Evolutionary conservation across 345 rosid species (phyloP).

Genomic region (Brassica carinata): DNA sequence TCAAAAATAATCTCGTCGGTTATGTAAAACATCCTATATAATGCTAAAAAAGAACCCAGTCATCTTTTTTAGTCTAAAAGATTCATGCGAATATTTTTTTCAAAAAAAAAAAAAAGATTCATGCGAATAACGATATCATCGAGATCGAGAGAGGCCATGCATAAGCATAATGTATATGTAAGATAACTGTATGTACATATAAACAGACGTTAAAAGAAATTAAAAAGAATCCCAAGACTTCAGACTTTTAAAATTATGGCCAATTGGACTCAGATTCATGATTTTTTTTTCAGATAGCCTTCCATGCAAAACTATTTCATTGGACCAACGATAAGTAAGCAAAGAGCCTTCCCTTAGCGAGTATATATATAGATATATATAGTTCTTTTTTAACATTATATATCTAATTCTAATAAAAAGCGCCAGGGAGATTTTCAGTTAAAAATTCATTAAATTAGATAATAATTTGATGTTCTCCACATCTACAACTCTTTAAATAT

Average conservation of each 20-base stretch:
- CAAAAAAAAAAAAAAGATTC: neutral
- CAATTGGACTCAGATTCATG: neutral
- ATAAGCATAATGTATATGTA: neutral
- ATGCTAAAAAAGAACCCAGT: neutral
- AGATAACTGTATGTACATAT: neutral
- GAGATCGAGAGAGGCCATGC: neutral
- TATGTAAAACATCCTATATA: neutral
- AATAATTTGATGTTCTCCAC: constrained; percentile 15
- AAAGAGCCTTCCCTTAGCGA: neutral
- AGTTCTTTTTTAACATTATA: neutral
- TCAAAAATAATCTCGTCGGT: neutral
- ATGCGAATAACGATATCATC: neutral
- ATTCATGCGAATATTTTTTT: neutral
- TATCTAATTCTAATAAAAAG: constrained; percentile 17
- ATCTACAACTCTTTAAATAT: constrained; percentile 13
- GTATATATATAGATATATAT: neutral
- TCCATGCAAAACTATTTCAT: constrained; percentile 13
- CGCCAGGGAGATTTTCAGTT: neutral
- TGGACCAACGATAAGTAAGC: constrained; percentile 1
- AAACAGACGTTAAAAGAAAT: neutral
- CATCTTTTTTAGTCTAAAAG: neutral
- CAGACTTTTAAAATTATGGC: neutral
- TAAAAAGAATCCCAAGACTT: neutral
- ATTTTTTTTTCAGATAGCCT: neutral
- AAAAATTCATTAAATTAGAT: neutral